Percentiles rank a stretch among this genome's conserved stretches.
Conservation (phyloP, 495 filamentous ascomycete genomes). For the Extremus antarcticus region DNA sequence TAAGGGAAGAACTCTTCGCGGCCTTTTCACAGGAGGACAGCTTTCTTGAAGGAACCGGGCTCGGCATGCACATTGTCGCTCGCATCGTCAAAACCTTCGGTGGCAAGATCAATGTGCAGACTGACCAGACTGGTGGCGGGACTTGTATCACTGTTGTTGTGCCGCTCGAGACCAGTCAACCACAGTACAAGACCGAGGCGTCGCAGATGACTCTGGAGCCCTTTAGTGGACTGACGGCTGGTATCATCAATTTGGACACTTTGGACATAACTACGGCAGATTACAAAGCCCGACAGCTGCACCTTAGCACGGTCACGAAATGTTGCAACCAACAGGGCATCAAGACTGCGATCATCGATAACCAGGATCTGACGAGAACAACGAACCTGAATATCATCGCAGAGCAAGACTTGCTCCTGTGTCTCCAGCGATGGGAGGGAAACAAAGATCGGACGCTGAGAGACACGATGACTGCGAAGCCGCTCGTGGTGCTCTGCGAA, state of each 20-base stretch:
- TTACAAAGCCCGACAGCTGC: neutral
- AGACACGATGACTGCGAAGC: neutral
- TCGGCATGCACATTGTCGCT: constrained; percentile 27
- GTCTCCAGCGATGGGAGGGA: neutral
- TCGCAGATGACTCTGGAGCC: neutral
- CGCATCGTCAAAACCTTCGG: constrained; percentile 22
- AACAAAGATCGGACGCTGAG: neutral
- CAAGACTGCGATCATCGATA: neutral
- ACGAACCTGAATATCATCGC: neutral
- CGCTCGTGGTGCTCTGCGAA: constrained; percentile 12
- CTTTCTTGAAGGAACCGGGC: constrained; percentile 25
- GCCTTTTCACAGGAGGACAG: constrained; percentile 28
- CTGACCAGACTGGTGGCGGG: constrained; percentile 14
- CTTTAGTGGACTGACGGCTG: neutral
- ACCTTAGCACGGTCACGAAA: neutral
- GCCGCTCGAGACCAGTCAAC: constrained; percentile 1
- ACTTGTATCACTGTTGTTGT: constrained; percentile 16
- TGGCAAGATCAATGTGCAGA: constrained; percentile 24
- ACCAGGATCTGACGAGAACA: neutral
- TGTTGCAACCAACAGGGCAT: neutral
- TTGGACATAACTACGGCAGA: neutral
- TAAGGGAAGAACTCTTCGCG: constrained; percentile 20
- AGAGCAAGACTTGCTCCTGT: constrained; percentile 1
- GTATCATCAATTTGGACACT: neutral
- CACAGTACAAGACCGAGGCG: neutral